Conservation (phyloP, 345 rosid genomes). For the Erysimum cheiranthoides region DNA sequence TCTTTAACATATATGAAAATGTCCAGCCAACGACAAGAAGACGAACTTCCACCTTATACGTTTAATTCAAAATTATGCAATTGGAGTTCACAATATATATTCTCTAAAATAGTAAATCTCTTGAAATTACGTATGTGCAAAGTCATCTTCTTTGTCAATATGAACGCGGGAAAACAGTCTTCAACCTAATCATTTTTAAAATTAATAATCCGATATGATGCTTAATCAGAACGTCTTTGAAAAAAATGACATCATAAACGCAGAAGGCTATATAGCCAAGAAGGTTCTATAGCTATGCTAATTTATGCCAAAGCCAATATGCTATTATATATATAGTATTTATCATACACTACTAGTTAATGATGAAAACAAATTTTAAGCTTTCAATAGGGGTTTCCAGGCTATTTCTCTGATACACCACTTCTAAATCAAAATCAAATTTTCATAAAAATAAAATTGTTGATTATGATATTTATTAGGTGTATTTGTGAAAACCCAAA, state of each 20-base stretch:
- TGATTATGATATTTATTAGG: too few relatives aligned
- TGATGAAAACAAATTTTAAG: neutral
- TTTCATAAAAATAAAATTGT: too few relatives aligned
- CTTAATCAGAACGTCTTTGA: neutral
- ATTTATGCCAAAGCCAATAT: neutral
- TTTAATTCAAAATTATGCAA: neutral
- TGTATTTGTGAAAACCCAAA: too few relatives aligned
- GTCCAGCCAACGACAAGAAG: neutral
- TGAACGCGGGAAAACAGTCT: neutral
- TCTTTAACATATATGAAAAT: neutral
- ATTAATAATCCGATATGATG: neutral
- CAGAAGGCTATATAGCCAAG: too few relatives aligned
- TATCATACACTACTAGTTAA: neutral
- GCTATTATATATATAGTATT: neutral
- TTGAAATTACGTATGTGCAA: neutral
- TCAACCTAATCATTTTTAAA: neutral
- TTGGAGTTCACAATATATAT: neutral
- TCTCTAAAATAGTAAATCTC: neutral
- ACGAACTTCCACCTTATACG: conserved; percentile 8
- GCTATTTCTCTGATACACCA: too few relatives aligned
- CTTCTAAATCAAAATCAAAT: too few relatives aligned
- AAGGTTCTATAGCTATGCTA: too few relatives aligned
- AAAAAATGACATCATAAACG: neutral
- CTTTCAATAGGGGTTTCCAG: too few relatives aligned
- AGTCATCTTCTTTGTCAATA: neutral